phyloP scores from a whole-genome alignment of 345 rosid genomes.

The Camelina neglecta region DNA sequence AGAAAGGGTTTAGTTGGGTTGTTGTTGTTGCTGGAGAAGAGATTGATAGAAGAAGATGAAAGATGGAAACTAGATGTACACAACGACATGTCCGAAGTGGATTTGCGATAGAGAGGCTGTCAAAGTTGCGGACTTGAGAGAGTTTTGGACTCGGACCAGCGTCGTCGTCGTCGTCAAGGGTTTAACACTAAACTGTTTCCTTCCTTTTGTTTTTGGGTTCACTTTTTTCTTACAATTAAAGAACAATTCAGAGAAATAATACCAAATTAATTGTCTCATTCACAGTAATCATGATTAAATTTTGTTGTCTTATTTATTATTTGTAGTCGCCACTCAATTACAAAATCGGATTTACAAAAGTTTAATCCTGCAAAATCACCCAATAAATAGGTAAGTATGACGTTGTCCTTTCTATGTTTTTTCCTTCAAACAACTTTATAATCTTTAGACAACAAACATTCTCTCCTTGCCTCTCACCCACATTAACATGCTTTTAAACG shows the following conservation, averaged over 20 bases:
- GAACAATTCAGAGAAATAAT: too few species aligned
- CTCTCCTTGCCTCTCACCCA: background rate
- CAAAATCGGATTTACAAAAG: too few species aligned
- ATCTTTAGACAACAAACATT: slow-evolving; percentile 6
- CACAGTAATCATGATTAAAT: too few species aligned
- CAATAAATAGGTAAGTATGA: background rate
- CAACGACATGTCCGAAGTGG: slow-evolving; percentile 38
- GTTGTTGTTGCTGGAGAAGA: slow-evolving; percentile 36
- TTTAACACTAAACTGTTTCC: background rate
- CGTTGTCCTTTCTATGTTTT: background rate
- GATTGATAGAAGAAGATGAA: slow-evolving; percentile 38
- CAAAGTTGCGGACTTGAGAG: background rate
- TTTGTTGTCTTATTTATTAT: too few species aligned
- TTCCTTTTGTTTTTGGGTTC: background rate
- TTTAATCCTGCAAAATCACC: background rate
- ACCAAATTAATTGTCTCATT: too few species aligned
- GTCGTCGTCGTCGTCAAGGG: slow-evolving; percentile 22
- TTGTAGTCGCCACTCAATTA: too few species aligned
- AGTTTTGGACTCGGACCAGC: slow-evolving; percentile 20
- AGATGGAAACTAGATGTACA: slow-evolving; percentile 20
- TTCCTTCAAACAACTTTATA: background rate
- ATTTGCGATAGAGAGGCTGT: slow-evolving; percentile 10
- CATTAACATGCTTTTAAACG: background rate
- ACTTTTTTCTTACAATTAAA: too few species aligned
- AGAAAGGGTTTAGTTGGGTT: slow-evolving; percentile 35